Evolutionary conservation across 192 early-diverging fungal genomes (phyloP).

Genomic region (Spizellomyces sp.): DNA sequence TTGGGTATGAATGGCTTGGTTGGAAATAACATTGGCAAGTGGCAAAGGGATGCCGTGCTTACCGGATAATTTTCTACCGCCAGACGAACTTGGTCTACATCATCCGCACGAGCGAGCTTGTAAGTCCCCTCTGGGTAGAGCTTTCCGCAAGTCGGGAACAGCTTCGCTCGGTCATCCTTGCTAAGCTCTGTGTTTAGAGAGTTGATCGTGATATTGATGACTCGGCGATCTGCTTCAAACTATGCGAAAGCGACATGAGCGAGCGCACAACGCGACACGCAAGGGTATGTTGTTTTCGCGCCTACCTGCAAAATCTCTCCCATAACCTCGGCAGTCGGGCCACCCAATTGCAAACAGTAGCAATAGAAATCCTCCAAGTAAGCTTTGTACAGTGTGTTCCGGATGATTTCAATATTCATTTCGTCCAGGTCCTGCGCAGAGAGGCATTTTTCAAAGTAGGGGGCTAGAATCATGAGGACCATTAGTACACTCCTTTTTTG

Average conservation of each 20-base stretch:
- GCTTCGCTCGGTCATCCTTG: constrained; percentile 94
- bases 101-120: constrained; percentile 84
- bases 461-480: constrained; percentile 59
- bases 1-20: neutral
- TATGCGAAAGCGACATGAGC: constrained; percentile 31
- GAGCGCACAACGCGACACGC: neutral
- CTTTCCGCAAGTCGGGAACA: constrained; percentile 89
- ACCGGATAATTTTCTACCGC: constrained; percentile 82
- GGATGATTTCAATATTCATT: constrained; percentile 99
- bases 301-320: constrained; percentile 81
- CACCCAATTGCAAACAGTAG: constrained; percentile 82
- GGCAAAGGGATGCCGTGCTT: constrained; percentile 16
- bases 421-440: constrained; percentile 98
- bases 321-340: constrained; percentile 91
- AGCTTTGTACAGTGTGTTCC: constrained; percentile 98
- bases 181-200: constrained; percentile 96
- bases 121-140: constrained; percentile 91
- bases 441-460: constrained; percentile 96
- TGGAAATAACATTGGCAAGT: neutral
- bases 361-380: constrained; percentile 98
- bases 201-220: constrained; percentile 99
- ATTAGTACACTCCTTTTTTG: neutral
- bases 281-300: neutral
- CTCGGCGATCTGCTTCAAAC: constrained; percentile 98
- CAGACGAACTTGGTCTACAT: constrained; percentile 90